Evolutionary conservation across 2,329 filamentous ascomycete species (phyloP).

Genomic region (Lachnellula suecica): DNA sequence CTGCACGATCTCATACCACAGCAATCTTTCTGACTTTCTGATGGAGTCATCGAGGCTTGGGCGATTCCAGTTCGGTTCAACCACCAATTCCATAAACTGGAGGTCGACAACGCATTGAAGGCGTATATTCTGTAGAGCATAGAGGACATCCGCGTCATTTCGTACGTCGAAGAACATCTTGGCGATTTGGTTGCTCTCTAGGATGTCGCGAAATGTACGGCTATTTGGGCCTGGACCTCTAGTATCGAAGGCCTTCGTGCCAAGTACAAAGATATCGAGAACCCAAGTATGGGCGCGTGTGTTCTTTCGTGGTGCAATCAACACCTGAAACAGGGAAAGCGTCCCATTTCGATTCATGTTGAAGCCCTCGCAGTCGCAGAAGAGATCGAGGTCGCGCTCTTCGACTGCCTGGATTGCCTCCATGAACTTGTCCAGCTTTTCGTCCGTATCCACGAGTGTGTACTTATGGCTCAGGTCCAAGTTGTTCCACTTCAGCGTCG

Average conservation of each 20-base stretch:
- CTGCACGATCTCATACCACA: background rate
- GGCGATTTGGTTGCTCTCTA: slow-evolving; percentile 41
- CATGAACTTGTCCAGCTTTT: background rate
- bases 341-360: background rate
- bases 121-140: slow-evolving; percentile 40
- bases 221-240: background rate
- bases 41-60: background rate
- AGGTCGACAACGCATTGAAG: slow-evolving; percentile 48
- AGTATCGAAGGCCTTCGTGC: background rate
- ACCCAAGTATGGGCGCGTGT: background rate
- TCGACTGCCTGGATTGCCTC: background rate
- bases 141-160: slow-evolving; percentile 56
- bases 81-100: slow-evolving; percentile 50
- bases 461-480: background rate
- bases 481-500: too few relatives aligned
- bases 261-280: slow-evolving; percentile 1
- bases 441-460: background rate
- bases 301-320: too few relatives aligned
- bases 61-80: background rate
- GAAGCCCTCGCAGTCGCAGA: background rate
- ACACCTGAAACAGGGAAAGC: background rate
- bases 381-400: background rate
- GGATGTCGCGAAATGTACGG: slow-evolving; percentile 28
- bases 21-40: background rate
- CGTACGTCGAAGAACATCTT: slow-evolving; percentile 59